These are phyloP conservation scores for Vitellaria paradoxa DNA, from an alignment of 179 eudicot species.

Conservation along the genomic window DNA sequence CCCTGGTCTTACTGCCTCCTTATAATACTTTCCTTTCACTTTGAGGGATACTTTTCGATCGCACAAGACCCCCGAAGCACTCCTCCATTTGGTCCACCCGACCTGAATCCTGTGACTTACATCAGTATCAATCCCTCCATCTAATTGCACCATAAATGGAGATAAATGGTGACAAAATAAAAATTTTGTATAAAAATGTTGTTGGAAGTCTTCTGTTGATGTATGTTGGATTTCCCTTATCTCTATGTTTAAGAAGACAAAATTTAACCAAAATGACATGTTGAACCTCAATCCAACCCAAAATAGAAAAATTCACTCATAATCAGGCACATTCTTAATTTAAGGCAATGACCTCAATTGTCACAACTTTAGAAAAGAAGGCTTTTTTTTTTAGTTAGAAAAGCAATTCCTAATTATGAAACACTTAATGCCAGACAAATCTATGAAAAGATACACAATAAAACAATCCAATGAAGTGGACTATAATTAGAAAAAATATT, in stretches of 20 bases:
- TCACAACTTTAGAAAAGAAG: background rate
- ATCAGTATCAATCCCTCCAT: too few species aligned
- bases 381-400: background rate
- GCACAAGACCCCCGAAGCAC: too few species aligned
- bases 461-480: background rate
- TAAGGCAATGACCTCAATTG: background rate
- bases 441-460: background rate
- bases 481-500: background rate
- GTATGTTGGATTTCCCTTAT: background rate
- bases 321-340: background rate
- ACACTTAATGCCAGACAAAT: background rate
- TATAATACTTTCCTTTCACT: too few species aligned
- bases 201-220: background rate
- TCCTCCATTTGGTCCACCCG: too few species aligned
- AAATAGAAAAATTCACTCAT: background rate
- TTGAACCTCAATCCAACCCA: background rate
- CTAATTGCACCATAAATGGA: background rate
- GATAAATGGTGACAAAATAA: background rate
- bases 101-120: too few species aligned
- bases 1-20: too few species aligned
- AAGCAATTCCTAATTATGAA: background rate
- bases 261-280: background rate
- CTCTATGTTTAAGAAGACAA: background rate
- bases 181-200: background rate
- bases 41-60: too few species aligned